Base-by-base conservation (phyloP, 805 yeast genomes). In the Sungouiozyma intestinalis region DNA sequence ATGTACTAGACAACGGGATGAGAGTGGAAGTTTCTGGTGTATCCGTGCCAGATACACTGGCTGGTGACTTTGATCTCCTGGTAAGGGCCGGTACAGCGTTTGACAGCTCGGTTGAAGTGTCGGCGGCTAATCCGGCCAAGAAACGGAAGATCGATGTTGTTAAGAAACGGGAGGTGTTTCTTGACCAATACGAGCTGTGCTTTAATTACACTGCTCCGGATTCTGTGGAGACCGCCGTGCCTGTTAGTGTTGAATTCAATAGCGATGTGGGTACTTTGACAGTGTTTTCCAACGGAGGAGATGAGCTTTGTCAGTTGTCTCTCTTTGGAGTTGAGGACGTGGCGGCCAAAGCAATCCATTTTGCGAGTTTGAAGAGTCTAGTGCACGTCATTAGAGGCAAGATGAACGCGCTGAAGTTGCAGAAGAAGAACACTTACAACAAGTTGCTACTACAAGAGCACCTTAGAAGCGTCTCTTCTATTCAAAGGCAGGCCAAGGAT, bases 401-500 rank as follows among this genome's bases (percentile, higher is more conserved):
- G 9, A 24, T 24, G 11, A 24, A 24, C 11, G 6, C 11, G 11
- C 11, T 24, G 29, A 38, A 18, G 20, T 33, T 9, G 29, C n/a
- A 31, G 33, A 16, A 36, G 14, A 20, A 18, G 20, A 34, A 43
- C 9, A 7, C 29, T 7, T 11, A 24, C 11, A 24, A 24, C 11
- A 24, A 24, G 11, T 7, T 24, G 29, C 11, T 24, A 11, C 6
- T 24, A 7, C 29, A 24, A 24, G 29, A 24, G 11, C 29, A 24
- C 11, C 29, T 24, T 24, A 24, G 29, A 24, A 24, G 11, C 11
- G 11, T 24, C 11, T 24, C 29, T 24, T 24, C 29, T 11, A 24
- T 24, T 24, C 29, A 24, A 24, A 40, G 36, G 40, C 34, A 38
- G 24, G 13, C 19, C 13, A 45, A 40, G 24, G 45, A 45, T 40